Base-by-base conservation (phyloP, 2,329 filamentous ascomycete species). In the Trematosphaeria pertusa region DNA sequence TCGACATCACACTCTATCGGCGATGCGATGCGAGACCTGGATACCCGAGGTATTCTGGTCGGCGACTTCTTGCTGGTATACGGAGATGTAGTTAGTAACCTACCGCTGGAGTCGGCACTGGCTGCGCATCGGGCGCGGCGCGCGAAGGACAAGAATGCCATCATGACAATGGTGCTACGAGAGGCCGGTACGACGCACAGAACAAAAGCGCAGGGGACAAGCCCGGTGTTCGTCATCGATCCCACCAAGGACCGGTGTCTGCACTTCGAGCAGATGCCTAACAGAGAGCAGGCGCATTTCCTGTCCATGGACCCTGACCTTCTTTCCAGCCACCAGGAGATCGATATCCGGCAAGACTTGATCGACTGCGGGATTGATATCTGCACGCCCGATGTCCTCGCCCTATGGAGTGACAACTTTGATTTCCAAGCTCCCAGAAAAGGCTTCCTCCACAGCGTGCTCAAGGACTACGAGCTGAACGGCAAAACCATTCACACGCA, bases 351-450 rank as follows among this genome's bases (percentile, higher is more conserved):
- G 30, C 84, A 88, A 54, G 93, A 99, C 72, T 77, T 99, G 48
- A 88, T 97, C 52, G 94, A 99, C 71, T 92, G 91, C 60, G 89
- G 90, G 41, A 94, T 99, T 64, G 94, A 99, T 69, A 97, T 99
- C 55, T 97, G 93, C 73, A 97, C 94, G 1, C 92, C 93, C 0
- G 94, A 97, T 66, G 92, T 97, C 7, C 81, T 97, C 33, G 92
- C 92, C 6, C 76, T 97, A 46, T 99, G 94, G 90, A 94, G 91
- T 7, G 94, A 99, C 73, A 96, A 92, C 67, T 99, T 97, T 63
- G 93, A 99, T 71, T 97, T 96, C 71, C 91, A 97, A 69, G 81
- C 91, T 6, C 91, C 93, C 1, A 84, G 92, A 43, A 87, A 87
- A 62, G 91, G 96, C 63, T 97, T 96, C 62, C 75, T 99, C 26